phyloP scores from a whole-genome alignment of 352 stramenopile genomes.

The Globisporangium spiculum region DNA sequence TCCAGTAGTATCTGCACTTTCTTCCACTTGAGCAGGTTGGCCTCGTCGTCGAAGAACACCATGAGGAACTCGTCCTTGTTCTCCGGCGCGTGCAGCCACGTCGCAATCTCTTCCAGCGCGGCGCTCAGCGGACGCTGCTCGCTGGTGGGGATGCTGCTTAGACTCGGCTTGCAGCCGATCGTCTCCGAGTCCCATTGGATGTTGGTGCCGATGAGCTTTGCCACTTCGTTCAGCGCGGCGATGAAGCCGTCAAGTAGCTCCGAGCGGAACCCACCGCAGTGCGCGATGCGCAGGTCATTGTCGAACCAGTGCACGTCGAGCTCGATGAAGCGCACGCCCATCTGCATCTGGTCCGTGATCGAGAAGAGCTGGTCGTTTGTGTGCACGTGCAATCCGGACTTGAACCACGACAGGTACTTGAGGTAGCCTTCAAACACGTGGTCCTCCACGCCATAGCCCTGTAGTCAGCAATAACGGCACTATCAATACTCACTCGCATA shows the following conservation, averaged over 20 bases:
- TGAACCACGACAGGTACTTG: constrained; percentile 59
- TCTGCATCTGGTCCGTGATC: constrained; percentile 61
- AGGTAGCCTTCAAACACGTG: constrained; percentile 61
- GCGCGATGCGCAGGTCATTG: constrained; percentile 57
- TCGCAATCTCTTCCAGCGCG: constrained; percentile 45
- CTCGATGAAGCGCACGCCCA: constrained; percentile 67
- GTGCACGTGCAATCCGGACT: constrained; percentile 48
- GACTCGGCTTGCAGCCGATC: constrained; percentile 65
- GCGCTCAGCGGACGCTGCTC: constrained; percentile 49
- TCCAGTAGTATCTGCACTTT: constrained; percentile 66
- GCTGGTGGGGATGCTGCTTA: constrained; percentile 61
- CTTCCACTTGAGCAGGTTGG: constrained; percentile 72
- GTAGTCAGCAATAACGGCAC: too few relatives aligned
- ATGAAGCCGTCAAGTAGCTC: constrained; percentile 62
- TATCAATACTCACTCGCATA: background rate
- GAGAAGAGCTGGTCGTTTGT: constrained; percentile 70
- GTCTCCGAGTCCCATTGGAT: constrained; percentile 73
- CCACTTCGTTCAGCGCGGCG: constrained; percentile 58
- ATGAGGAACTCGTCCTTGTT: constrained; percentile 73
- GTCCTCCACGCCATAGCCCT: constrained; percentile 67
- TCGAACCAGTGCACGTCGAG: constrained; percentile 73
- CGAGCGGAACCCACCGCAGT: constrained; percentile 63
- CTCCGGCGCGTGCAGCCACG: constrained; percentile 55
- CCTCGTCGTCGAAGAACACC: constrained; percentile 84
- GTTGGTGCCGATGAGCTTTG: constrained; percentile 43